Base-by-base conservation (phyloP, 139 green algal genomes). In the Desmodesmus armatus region DNA sequence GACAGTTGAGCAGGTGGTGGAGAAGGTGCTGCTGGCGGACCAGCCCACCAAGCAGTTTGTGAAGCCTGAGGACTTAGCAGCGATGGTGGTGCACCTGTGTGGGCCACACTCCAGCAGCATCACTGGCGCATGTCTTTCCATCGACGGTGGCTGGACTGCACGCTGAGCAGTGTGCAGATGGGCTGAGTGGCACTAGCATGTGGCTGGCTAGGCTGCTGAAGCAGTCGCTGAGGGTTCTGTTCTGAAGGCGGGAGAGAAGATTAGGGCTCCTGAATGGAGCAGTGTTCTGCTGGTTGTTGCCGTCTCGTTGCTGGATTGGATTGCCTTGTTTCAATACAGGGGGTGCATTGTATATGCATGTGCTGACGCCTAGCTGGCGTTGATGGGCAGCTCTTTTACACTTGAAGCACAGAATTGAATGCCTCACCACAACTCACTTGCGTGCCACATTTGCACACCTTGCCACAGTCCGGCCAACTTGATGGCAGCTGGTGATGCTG, bases 21-120 rank as follows among this genome's bases (percentile, higher is more conserved):
- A 85, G 2, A 91, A 97, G n/a, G 94, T 98, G 40, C 75, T 98
- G 87, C 90, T 98, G 70, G 90, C 89, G 21, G 95, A 98, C 87
- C 96, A 98, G 89, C 95, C 95, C 29, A 98, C 93, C 44, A 96
- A 96, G 78, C 89, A 92, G 72, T 98, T 98, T 92, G 95, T 98
- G 25, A 88, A 88, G 63, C 82, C 91, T 13, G 89, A 96, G 78
- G 95, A 98, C 76, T 70, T 92, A 33, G 88, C 70, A 51, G 88
- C 79, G 2, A 62, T 90, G 55, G 86, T 89, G 79, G 65, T 94
- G 69, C 91, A 96, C 85, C 88, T 98, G 27, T 98, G 95, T 85
- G 94, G 93, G 33, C 93, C 96, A 2, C 88, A 96, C 85, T 95
- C 94, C 0, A 63, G 47, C 0, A 91, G 90, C 39, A 94, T 98